phyloP scores from a whole-genome alignment of 139 green algal genomes.

The Chlorella sp. region DNA sequence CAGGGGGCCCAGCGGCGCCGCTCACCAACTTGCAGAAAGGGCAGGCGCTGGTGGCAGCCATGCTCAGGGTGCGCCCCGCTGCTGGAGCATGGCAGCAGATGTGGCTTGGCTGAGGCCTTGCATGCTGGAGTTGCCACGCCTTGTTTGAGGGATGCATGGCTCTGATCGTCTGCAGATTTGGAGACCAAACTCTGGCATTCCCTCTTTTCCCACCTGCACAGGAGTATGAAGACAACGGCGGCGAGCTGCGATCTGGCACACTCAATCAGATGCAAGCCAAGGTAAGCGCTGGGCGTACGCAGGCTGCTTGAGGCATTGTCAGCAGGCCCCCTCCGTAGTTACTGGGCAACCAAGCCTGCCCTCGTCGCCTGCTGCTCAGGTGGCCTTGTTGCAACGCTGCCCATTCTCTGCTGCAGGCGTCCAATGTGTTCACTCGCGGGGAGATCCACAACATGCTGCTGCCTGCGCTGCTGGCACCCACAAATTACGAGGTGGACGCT shows the following conservation, averaged over 20 bases:
- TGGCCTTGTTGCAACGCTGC: too few relatives aligned
- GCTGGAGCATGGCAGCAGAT: too few relatives aligned
- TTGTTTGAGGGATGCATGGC: too few relatives aligned
- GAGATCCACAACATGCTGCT: conserved; percentile 19
- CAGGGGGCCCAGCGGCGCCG: background rate
- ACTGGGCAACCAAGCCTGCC: too few relatives aligned
- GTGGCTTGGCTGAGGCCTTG: too few relatives aligned
- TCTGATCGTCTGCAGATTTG: too few relatives aligned
- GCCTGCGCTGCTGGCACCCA: conserved; percentile 20
- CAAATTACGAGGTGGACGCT: background rate
- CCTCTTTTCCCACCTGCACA: background rate
- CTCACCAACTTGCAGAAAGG: conserved; percentile 12
- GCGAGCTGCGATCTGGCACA: background rate
- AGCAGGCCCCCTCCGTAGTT: too few relatives aligned
- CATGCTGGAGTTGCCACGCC: too few relatives aligned
- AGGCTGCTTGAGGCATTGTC: too few relatives aligned
- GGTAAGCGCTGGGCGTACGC: background rate
- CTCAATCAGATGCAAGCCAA: conserved; percentile 1
- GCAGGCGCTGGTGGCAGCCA: background rate
- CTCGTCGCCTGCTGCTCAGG: too few relatives aligned
- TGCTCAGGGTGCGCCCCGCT: background rate
- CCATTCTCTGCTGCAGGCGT: background rate
- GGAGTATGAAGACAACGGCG: background rate
- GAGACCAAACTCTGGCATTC: too few relatives aligned
- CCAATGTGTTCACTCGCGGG: conserved; percentile 2